phyloP scores from a whole-genome alignment of 169 alveolate species.

The Cryptosporidium viatorum region DNA sequence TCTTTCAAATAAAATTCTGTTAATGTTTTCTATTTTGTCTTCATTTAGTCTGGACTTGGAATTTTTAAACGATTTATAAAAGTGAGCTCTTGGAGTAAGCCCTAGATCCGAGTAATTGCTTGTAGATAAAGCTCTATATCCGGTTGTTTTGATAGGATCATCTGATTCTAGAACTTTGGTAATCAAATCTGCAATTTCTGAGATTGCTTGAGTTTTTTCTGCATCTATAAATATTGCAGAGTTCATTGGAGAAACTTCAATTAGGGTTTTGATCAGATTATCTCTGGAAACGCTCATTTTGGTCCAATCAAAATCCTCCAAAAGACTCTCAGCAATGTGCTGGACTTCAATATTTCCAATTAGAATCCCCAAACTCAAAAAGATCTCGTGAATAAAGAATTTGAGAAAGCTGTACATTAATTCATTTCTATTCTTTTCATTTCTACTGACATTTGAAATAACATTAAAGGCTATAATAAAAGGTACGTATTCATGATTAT shows the following conservation, averaged over 20 bases:
- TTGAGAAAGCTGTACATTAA: constrained; percentile 1
- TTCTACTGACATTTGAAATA: not conserved
- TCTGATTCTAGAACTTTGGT: constrained; percentile 8
- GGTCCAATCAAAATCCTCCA: constrained; percentile 9
- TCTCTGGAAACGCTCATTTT: constrained; percentile 24
- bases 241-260: constrained; percentile 14
- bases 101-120: not conserved
- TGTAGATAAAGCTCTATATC: not conserved
- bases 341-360: constrained; percentile 42
- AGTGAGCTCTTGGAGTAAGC: constrained; percentile 30
- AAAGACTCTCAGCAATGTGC: not conserved
- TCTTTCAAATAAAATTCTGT: not conserved
- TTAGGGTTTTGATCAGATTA: not conserved
- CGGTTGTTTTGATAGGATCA: constrained; percentile 13
- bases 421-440: not conserved
- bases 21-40: not conserved
- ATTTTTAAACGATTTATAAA: not conserved
- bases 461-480: constrained; percentile 43
- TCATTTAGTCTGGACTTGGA: not conserved
- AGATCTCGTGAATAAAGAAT: constrained; percentile 34
- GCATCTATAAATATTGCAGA: constrained; percentile 34
- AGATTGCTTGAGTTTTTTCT: not conserved
- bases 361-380: constrained; percentile 29
- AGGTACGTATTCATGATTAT: constrained; percentile 26
- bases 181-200: constrained; percentile 27